Percentiles rank a stretch among this genome's conserved stretches.
Evolutionary conservation across 2,329 filamentous ascomycete genomes (phyloP).

Genomic region (Paraconiothyrium brasiliense): DNA sequence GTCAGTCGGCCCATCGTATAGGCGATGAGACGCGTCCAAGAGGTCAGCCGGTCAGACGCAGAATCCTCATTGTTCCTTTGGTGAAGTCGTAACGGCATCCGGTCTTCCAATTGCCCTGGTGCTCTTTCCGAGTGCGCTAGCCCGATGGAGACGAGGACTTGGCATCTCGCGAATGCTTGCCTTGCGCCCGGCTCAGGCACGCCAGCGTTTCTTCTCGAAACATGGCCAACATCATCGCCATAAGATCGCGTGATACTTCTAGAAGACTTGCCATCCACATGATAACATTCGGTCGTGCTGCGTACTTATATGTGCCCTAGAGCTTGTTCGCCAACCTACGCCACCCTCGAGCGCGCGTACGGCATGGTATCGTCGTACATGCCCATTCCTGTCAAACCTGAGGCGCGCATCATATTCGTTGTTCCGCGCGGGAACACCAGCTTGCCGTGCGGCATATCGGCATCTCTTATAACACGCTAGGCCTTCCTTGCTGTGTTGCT

Average conservation of each 20-base stretch:
- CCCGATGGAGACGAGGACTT: neutral
- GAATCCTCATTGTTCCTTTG: neutral
- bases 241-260: constrained; percentile 8
- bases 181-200: constrained; percentile 4
- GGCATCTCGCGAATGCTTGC: neutral
- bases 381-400: neutral
- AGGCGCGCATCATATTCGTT: constrained; percentile 3
- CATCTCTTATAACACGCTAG: constrained; percentile 3
- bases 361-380: neutral
- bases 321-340: neutral
- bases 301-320: neutral
- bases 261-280: neutral
- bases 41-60: neutral
- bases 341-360: neutral
- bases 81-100: neutral
- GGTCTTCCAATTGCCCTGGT: neutral
- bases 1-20: neutral
- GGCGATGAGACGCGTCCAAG: neutral
- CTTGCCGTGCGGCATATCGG: constrained; percentile 2
- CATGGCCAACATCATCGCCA: constrained; percentile 4
- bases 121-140: neutral
- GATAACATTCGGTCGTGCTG: neutral
- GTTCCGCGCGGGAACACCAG: neutral
- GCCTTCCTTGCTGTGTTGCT: constrained; percentile 1
- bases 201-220: constrained; percentile 15